Conservation (phyloP, 345 rosid genomes). For the Lumnitzera racemosa region DNA sequence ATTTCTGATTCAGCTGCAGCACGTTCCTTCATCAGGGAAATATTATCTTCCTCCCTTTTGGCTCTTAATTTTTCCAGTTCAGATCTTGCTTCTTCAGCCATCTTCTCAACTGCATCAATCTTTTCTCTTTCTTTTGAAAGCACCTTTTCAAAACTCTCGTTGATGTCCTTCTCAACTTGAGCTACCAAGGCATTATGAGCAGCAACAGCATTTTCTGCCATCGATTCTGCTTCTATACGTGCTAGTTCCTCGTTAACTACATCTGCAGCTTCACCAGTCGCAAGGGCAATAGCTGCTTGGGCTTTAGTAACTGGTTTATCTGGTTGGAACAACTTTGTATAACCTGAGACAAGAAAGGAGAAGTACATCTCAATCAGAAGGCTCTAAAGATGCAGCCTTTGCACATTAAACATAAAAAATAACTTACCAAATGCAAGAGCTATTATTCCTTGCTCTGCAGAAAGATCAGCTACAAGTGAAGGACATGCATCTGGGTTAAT, state of each 20-base stretch:
- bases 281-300: constrained; percentile 90
- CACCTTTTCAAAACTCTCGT: constrained; percentile 69
- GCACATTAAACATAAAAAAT: neutral
- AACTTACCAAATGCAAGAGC: constrained; percentile 87
- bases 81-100: constrained; percentile 74
- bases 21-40: constrained; percentile 57
- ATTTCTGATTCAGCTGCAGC: constrained; percentile 69
- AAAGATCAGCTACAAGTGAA: constrained; percentile 78
- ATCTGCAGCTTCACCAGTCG: constrained; percentile 75
- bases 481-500: constrained; percentile 93
- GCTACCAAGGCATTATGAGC: constrained; percentile 69
- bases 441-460: constrained; percentile 76
- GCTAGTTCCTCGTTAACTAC: constrained; percentile 79
- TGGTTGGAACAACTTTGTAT: constrained; percentile 87
- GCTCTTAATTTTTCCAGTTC: constrained; percentile 59
- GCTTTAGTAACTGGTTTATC: constrained; percentile 91
- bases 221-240: constrained; percentile 83
- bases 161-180: constrained; percentile 75
- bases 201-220: constrained; percentile 85
- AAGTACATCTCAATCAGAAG: neutral
- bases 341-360: constrained; percentile 33
- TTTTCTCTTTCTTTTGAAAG: constrained; percentile 61
- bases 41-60: constrained; percentile 63
- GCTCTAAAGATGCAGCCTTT: too few species aligned
- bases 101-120: constrained; percentile 59